phyloP scores from a whole-genome alignment of 306 rosid genomes.

The Calophaca sinica region DNA sequence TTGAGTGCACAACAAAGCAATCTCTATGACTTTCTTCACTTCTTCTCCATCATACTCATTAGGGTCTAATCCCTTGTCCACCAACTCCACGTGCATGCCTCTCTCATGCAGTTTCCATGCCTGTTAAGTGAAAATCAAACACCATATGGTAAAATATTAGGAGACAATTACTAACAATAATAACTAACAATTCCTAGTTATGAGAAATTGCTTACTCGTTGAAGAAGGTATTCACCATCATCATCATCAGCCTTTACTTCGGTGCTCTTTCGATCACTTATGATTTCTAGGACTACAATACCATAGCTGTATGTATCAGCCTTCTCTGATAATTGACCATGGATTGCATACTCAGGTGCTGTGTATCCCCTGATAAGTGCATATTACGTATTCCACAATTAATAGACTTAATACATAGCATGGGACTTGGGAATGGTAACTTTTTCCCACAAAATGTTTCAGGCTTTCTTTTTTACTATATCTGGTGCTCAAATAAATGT shows the following conservation, averaged over 20 bases:
- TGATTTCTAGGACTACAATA: constrained; percentile 68
- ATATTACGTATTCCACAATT: constrained; percentile 8
- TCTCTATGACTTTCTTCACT: constrained; percentile 59
- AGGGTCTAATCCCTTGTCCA: constrained; percentile 57
- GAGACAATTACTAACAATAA: too few relatives aligned
- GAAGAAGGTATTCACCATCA: constrained; percentile 60
- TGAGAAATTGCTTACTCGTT: constrained; percentile 55
- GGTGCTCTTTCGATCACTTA: constrained; percentile 64
- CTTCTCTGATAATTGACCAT: constrained; percentile 76
- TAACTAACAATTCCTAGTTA: background rate
- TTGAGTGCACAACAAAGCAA: constrained; percentile 69
- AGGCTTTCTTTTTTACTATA: background rate
- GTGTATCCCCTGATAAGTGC: constrained; percentile 65
- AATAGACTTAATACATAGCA: background rate
- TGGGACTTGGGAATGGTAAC: background rate
- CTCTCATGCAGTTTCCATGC: constrained; percentile 67
- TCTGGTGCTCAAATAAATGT: constrained; percentile 1
- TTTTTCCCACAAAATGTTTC: too few relatives aligned
- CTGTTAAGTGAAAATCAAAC: constrained; percentile 40
- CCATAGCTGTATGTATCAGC: constrained; percentile 78
- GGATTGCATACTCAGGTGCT: constrained; percentile 83
- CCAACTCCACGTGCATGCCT: constrained; percentile 53
- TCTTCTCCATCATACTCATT: constrained; percentile 59
- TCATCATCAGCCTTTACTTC: constrained; percentile 49
- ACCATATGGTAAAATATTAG: background rate